phyloP scores from a whole-genome alignment of 2,329 filamentous ascomycete genomes.

The Neocucurbitaria cava region DNA sequence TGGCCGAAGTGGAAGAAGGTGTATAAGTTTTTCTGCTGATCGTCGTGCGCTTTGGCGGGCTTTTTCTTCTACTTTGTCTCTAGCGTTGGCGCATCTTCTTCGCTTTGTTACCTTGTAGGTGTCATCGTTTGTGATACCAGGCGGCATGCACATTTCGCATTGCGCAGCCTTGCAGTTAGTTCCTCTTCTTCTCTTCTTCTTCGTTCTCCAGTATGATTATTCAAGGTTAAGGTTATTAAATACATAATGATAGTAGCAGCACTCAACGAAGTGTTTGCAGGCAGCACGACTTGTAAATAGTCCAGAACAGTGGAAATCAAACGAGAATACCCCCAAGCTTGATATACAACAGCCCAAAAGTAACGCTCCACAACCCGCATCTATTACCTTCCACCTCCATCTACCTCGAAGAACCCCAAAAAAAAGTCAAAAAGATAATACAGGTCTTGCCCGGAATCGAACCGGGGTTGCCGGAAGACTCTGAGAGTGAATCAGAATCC shows the following conservation, averaged over 20 bases:
- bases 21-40: slow-evolving; percentile 58
- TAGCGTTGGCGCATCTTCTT: slow-evolving; percentile 22
- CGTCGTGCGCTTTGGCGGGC: background rate
- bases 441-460: slow-evolving; percentile 33
- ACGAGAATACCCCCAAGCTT: too few relatives aligned
- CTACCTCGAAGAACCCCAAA: background rate
- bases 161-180: slow-evolving; percentile 36
- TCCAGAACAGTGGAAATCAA: too few relatives aligned
- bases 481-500: slow-evolving; percentile 30
- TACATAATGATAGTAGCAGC: slow-evolving; percentile 3
- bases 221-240: background rate
- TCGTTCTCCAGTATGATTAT: background rate
- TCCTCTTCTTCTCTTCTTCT: slow-evolving; percentile 11
- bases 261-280: too few relatives aligned
- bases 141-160: slow-evolving; percentile 33
- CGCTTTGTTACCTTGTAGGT: slow-evolving; percentile 7
- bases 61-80: slow-evolving; percentile 12
- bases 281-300: background rate
- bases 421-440: slow-evolving; percentile 7
- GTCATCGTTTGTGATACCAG: slow-evolving; percentile 39
- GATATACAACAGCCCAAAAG: background rate
- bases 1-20: slow-evolving; percentile 59
- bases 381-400: too few relatives aligned
- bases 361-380: too few relatives aligned
- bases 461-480: slow-evolving; percentile 33